phyloP scores from a whole-genome alignment of 1,284 basidiomycete species.

The Trichosporon sp. region DNA sequence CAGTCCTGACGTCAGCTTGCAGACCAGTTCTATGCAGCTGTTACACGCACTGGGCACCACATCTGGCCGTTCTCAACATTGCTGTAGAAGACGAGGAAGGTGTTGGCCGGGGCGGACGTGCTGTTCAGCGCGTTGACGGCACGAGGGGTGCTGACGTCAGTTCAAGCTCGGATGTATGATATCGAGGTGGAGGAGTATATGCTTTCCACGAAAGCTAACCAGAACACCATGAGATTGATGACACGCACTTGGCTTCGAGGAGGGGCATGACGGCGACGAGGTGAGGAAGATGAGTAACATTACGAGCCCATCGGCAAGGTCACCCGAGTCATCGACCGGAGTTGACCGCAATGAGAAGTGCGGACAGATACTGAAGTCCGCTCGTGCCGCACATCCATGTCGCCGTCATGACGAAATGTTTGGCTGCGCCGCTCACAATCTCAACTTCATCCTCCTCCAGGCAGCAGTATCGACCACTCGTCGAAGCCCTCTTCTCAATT shows the following conservation, averaged over 20 bases:
- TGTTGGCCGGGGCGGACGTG: constrained; percentile 45
- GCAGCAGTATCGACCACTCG: background rate
- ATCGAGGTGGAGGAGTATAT: no score
- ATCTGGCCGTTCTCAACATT: constrained; percentile 54
- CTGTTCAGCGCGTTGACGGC: constrained; percentile 49
- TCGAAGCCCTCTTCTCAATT: no score
- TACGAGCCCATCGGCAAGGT: background rate
- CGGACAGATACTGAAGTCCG: background rate
- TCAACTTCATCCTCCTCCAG: background rate
- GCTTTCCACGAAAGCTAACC: no score
- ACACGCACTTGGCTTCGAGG: constrained; percentile 2
- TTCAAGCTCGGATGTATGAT: no score
- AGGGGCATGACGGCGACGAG: background rate
- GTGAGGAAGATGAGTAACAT: background rate
- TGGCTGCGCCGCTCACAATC: background rate
- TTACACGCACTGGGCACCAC: constrained; percentile 57
- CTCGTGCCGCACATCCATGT: background rate
- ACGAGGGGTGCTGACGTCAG: constrained; percentile 46
- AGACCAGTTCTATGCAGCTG: background rate
- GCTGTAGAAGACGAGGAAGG: constrained; percentile 57
- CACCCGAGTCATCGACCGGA: background rate
- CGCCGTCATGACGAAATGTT: background rate
- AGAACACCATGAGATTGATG: no score
- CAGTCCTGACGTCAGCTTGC: constrained; percentile 66
- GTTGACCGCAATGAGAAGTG: background rate